Conservation (phyloP, 2,329 filamentous ascomycete species). For the Aspergillus carbonarius region DNA sequence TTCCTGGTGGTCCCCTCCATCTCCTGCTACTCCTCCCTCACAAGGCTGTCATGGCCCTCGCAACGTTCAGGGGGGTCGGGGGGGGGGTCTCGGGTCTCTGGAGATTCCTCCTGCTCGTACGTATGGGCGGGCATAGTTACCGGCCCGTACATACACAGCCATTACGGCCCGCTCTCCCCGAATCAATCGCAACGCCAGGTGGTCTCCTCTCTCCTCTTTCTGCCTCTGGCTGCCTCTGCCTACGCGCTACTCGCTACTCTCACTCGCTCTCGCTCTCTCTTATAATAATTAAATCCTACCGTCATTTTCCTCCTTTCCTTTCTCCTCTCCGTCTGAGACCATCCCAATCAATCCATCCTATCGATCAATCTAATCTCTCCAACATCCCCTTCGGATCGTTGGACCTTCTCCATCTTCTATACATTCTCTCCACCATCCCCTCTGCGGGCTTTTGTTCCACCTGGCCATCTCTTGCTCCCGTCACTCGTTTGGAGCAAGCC, state of each 20-base stretch:
- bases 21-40: not conserved
- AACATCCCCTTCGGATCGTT: not conserved
- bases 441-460: not conserved
- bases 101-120: no score
- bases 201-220: slow-evolving; percentile 3
- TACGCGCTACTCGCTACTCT: not conserved
- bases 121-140: not conserved
- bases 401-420: not conserved
- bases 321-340: not conserved
- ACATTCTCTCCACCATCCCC: not conserved
- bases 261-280: not conserved
- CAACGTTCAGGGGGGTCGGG: not conserved
- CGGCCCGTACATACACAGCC: not conserved
- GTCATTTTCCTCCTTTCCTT: slow-evolving; percentile 5
- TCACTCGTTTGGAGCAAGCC: slow-evolving; percentile 13
- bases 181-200: slow-evolving; percentile 7
- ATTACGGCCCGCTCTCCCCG: slow-evolving; percentile 1
- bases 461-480: slow-evolving; percentile 5
- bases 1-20: not conserved
- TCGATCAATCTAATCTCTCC: slow-evolving; percentile 1
- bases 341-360: not conserved
- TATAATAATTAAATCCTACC: slow-evolving; percentile 1
- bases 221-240: not conserved
- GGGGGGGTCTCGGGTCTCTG: no score
- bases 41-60: not conserved